Base-by-base conservation (phyloP, 2,329 filamentous ascomycete species). In the Aspergillus hortae region DNA sequence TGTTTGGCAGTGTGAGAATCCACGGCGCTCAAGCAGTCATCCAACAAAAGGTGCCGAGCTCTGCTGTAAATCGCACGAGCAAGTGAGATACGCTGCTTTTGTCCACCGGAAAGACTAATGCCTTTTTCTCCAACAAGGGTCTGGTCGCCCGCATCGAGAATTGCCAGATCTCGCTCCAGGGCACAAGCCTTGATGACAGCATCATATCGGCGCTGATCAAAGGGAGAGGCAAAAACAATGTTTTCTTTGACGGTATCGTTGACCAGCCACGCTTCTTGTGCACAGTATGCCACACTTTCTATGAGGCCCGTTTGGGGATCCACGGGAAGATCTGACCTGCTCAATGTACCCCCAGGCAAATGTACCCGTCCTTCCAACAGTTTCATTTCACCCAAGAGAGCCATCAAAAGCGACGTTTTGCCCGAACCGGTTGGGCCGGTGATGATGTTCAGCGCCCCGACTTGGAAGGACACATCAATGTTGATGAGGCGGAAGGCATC, bases 1-100 rank as follows among this genome's bases (percentile, higher is more conserved):
- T 95, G 96, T 70, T 96, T 95, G 2, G 92, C 92, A 0, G 94
- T 97, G 64, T 99, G 94, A 3, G 94, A 95, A 70, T 99, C 94
- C 32, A 99, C 94, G 25, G 94, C 94, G 66, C 92, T 96, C 41
- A 99, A 80, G 57, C 95, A 96, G 70, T 99, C 94, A 65, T 99
- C 94, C 46, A 99, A 80, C 10, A 99, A 81, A 14, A 99, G 75
- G 69, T 97, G 92, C 48, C 87, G 87, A 5, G 92, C 95, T 71
- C 90, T 92, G 59, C 90, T 96, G 73, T 99, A 99, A n/a, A 99
- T 80, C 1, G 94, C 94, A 60, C 94, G 86, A n/a, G 94, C 94
- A 42, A 99, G 81, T 12, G 92, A 96, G 47, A 99, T 97, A 53
- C 94, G 87, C 72, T 99, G 94, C 74, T 97, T 97, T 73, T 99